phyloP scores from a whole-genome alignment of 2,329 filamentous ascomycete species.

The Parasarocladium wereldwijsianum region DNA sequence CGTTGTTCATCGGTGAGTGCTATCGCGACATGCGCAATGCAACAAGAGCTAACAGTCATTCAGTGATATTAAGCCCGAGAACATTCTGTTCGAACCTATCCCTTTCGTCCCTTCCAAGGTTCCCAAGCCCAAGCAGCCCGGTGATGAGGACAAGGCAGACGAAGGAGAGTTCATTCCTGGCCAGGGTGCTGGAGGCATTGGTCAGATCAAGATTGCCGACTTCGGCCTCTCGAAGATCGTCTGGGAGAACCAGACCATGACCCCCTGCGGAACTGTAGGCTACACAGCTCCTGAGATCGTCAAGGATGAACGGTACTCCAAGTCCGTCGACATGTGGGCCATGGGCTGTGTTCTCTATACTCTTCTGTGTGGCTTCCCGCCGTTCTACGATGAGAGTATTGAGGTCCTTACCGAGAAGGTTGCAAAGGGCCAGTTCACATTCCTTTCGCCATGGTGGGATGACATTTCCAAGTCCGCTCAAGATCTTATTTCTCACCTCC shows the following conservation, averaged over 20 bases:
- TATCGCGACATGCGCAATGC: slow-evolving; percentile 1
- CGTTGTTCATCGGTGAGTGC: slow-evolving; percentile 82
- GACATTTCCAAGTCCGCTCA: slow-evolving; percentile 92
- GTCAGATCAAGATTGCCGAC: slow-evolving; percentile 91
- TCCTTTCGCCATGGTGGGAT: slow-evolving; percentile 98
- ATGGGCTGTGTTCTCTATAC: slow-evolving; percentile 95
- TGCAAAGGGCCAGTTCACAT: slow-evolving; percentile 90
- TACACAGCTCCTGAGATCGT: slow-evolving; percentile 98
- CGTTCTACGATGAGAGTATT: slow-evolving; percentile 97
- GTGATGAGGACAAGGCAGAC: slow-evolving; percentile 93
- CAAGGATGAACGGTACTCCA: slow-evolving; percentile 96
- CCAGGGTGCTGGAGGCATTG: slow-evolving; percentile 77
- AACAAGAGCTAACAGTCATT: slow-evolving; percentile 1
- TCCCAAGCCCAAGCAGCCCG: slow-evolving; percentile 67
- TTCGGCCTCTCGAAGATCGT: slow-evolving; percentile 96
- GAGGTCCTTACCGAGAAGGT: slow-evolving; percentile 96
- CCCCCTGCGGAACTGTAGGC: slow-evolving; percentile 94
- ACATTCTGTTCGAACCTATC: slow-evolving; percentile 81
- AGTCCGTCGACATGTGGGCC: slow-evolving; percentile 99
- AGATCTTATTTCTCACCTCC: slow-evolving; percentile 81
- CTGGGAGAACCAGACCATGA: slow-evolving; percentile 98
- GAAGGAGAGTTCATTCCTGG: slow-evolving; percentile 86
- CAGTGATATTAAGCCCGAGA: slow-evolving; percentile 97
- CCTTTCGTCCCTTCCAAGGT: slow-evolving; percentile 67
- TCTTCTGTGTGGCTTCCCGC: slow-evolving; percentile 89